Conservation (phyloP, 345 rosid species). For the Gossypium stocksii region DNA sequence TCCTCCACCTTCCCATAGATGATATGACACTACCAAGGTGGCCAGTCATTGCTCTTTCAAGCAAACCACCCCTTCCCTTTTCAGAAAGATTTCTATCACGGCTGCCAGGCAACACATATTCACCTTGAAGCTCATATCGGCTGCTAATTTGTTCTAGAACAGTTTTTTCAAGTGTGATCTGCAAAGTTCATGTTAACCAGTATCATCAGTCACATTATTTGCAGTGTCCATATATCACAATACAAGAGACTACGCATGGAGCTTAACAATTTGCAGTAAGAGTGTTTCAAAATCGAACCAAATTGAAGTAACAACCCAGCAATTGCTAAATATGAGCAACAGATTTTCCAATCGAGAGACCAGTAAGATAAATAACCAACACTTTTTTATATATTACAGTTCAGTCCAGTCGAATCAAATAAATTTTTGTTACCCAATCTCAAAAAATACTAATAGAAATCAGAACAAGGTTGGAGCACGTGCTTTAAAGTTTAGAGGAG, state of each 20-base stretch:
- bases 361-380: background rate
- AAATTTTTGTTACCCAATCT: background rate
- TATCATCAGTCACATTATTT: conserved; percentile 28
- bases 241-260: background rate
- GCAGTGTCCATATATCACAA: conserved; percentile 1
- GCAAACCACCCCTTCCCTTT: conserved; percentile 69
- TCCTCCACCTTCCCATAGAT: conserved; percentile 98
- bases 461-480: conserved; percentile 2
- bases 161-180: conserved; percentile 95
- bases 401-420: background rate
- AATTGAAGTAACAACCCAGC: conserved; percentile 5
- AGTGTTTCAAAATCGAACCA: background rate
- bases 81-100: conserved; percentile 74
- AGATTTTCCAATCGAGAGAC: background rate
- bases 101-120: conserved; percentile 94
- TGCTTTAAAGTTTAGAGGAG: background rate
- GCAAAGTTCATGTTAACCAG: conserved; percentile 14
- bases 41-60: conserved; percentile 89
- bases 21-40: conserved; percentile 94
- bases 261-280: too few relatives aligned
- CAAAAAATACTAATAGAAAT: background rate
- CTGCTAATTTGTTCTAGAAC: conserved; percentile 83
- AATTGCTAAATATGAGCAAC: background rate
- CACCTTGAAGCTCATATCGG: conserved; percentile 98
- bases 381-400: background rate